A percentile compares a stretch with the other conserved stretches of the same genome.
Evolutionary conservation across 129 eudicot genomes (phyloP).

Genomic region (Helianthus annuus): DNA sequence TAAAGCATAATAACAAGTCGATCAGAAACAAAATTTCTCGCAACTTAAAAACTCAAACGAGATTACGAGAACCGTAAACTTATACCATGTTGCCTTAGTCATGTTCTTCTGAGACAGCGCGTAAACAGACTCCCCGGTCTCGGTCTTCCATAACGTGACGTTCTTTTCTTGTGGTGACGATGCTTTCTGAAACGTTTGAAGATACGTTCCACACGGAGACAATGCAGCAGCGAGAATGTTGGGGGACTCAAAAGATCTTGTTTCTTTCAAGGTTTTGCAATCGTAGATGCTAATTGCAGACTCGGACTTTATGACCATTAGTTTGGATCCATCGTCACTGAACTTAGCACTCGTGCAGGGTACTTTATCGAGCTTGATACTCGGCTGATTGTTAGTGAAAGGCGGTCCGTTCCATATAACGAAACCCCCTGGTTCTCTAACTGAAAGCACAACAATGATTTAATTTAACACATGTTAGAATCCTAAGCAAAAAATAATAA

Average conservation of each 20-base stretch:
- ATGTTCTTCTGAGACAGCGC: conserved; percentile 71
- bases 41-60: neutral
- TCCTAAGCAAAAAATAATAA: too few relatives aligned
- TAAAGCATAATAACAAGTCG: conserved; percentile 26
- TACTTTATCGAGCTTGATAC: conserved; percentile 54
- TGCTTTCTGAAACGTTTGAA: conserved; percentile 85
- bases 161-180: conserved; percentile 75
- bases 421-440: conserved; percentile 72
- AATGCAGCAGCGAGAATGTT: conserved; percentile 66
- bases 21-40: neutral
- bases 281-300: conserved; percentile 62
- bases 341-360: conserved; percentile 68
- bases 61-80: neutral
- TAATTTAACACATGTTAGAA: neutral
- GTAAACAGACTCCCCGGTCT: conserved; percentile 68
- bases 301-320: conserved; percentile 71
- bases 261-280: conserved; percentile 57
- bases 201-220: conserved; percentile 85
- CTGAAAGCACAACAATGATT: conserved; percentile 26
- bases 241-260: conserved; percentile 52
- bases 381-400: conserved; percentile 61
- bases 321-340: conserved; percentile 86
- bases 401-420: conserved; percentile 88
- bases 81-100: conserved; percentile 82
- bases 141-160: conserved; percentile 64